These are phyloP conservation scores for Candida krabiensis DNA, from an alignment of 805 yeast genomes.

Conservation along the genomic window DNA sequence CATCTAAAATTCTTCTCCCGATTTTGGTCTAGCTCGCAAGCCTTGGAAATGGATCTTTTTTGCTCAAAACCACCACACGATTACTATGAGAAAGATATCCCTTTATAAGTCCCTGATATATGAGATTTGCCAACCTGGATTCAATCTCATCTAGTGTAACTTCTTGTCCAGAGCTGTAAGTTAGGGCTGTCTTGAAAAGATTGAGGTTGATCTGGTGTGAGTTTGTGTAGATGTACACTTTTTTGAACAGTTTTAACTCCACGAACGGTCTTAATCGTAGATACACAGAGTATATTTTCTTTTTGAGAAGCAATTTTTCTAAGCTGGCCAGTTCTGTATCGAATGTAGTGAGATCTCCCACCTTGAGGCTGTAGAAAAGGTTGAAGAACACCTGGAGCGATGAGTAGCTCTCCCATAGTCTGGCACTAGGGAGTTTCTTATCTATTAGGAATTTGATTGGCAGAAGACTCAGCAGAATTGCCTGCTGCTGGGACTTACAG, in stretches of 20 bases:
- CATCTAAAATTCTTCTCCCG: too few relatives aligned
- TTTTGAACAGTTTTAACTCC: conserved; percentile 50
- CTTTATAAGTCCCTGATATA: conserved; percentile 58
- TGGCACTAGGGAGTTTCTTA: conserved; percentile 45
- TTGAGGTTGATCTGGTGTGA: conserved; percentile 22
- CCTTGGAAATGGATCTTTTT: conserved; percentile 68
- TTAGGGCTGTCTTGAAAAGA: conserved; percentile 9
- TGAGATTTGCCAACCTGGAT: conserved; percentile 65
- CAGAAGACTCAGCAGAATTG: conserved; percentile 56
- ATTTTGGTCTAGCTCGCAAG: too few relatives aligned
- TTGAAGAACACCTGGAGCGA: conserved; percentile 43
- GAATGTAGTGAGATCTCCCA: conserved; percentile 58
- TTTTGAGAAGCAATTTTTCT: conserved; percentile 52
- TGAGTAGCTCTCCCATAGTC: conserved; percentile 43
- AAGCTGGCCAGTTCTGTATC: conserved; percentile 44
- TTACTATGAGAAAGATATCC: conserved; percentile 83
- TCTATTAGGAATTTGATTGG: conserved; percentile 60
- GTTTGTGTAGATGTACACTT: conserved; percentile 31
- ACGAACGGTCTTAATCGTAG: conserved; percentile 53
- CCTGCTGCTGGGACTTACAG: conserved; percentile 37
- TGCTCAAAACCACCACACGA: conserved; percentile 72
- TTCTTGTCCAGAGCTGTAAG: conserved; percentile 17
- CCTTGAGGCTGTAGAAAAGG: conserved; percentile 46
- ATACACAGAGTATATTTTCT: conserved; percentile 60
- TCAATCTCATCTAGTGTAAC: conserved; percentile 57